phyloP scores from a whole-genome alignment of 129 eudicot genomes.

The Saposhnikovia divaricata region DNA sequence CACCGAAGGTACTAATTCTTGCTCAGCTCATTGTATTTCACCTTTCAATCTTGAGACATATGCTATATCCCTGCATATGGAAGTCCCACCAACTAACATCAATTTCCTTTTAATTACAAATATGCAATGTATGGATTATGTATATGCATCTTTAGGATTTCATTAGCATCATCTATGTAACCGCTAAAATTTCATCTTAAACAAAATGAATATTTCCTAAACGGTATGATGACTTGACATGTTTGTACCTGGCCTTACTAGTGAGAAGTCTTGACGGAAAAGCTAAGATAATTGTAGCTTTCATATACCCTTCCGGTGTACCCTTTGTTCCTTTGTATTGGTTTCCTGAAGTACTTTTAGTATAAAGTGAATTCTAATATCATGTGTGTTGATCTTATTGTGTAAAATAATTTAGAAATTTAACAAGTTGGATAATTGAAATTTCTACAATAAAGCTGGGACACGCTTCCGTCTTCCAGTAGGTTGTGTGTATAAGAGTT shows the following conservation, averaged over 20 bases:
- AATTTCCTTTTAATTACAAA: background rate
- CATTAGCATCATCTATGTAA: background rate
- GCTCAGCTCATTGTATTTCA: conserved; percentile 6
- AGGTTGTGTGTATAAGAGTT: background rate
- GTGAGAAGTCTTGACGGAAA: background rate
- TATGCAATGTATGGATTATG: background rate
- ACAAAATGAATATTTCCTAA: background rate
- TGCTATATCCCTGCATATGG: background rate
- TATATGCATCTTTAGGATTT: background rate
- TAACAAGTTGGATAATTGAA: background rate
- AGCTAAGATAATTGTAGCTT: background rate
- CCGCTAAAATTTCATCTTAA: background rate
- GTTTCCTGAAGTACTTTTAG: background rate
- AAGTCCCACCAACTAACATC: background rate
- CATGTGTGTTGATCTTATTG: background rate
- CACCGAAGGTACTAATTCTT: conserved; percentile 60
- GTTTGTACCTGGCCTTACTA: background rate
- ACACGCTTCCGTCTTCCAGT: background rate
- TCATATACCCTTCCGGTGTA: background rate
- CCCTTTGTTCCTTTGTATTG: background rate
- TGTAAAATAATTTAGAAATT: background rate
- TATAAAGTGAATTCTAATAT: background rate
- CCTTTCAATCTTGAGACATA: background rate
- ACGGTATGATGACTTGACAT: background rate
- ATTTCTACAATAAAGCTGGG: background rate